These are phyloP conservation scores for Solanum ossicruentum DNA, from an alignment of 257 asterid species.

Conservation along the genomic window DNA sequence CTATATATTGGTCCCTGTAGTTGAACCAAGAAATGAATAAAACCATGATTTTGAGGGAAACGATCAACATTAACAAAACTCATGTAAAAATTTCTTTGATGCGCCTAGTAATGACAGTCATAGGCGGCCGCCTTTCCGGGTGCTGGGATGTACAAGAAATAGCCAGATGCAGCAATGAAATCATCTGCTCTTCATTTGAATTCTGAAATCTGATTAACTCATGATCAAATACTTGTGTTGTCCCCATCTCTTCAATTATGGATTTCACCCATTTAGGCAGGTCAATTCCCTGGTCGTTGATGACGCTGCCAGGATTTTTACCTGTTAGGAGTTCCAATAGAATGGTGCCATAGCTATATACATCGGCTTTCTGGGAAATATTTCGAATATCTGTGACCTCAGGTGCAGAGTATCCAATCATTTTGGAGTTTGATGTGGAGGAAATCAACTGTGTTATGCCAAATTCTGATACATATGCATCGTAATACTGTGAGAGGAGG, in stretches of 20 bases:
- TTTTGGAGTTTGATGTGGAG: background rate
- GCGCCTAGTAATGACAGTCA: constrained; percentile 16
- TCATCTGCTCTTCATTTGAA: constrained; percentile 22
- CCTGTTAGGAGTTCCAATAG: constrained; percentile 37
- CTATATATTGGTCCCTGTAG: background rate
- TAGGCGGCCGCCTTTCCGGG: constrained; percentile 31
- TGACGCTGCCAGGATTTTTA: constrained; percentile 12
- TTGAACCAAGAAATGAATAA: background rate
- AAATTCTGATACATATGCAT: constrained; percentile 21
- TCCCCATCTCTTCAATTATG: constrained; percentile 19
- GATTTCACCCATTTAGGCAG: constrained; percentile 38
- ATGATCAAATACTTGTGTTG: constrained; percentile 26
- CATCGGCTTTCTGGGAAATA: constrained; percentile 31
- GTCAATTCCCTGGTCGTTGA: constrained; percentile 27
- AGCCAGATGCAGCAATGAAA: constrained; percentile 29
- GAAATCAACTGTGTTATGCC: constrained; percentile 40
- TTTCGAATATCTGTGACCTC: constrained; percentile 25
- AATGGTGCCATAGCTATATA: constrained; percentile 40
- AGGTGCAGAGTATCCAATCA: constrained; percentile 37
- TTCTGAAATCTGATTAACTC: constrained; percentile 6
- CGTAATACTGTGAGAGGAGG: constrained; percentile 24
- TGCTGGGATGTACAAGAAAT: constrained; percentile 25
- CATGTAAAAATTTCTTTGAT: constrained; percentile 10
- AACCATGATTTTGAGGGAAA: background rate
- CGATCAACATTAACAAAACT: background rate